phyloP scores from a whole-genome alignment of 2,329 filamentous ascomycete genomes.

The Paraphaeosphaeria minitans region DNA sequence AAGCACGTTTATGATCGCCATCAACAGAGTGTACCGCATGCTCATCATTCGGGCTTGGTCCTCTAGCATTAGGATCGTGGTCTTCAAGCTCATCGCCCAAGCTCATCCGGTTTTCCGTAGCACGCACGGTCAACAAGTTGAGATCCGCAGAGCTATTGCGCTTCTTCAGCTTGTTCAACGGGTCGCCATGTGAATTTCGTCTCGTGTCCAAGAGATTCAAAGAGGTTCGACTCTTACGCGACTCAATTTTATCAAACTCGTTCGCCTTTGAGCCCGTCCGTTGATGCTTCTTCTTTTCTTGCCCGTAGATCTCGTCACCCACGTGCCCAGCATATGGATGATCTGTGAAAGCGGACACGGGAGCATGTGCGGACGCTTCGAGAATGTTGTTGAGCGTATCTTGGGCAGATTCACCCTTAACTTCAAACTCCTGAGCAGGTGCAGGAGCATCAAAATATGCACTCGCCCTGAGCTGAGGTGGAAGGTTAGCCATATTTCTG shows the following conservation, averaged over 20 bases:
- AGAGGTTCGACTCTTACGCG: slow-evolving; percentile 45
- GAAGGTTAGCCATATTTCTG: slow-evolving; percentile 62
- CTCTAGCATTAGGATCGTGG: slow-evolving; percentile 36
- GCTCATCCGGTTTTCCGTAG: slow-evolving; percentile 44
- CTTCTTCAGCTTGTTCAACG: slow-evolving; percentile 49
- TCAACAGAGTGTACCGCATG: slow-evolving; percentile 33
- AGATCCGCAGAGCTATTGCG: slow-evolving; percentile 47
- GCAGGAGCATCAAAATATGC: slow-evolving; percentile 81
- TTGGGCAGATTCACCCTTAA: slow-evolving; percentile 79
- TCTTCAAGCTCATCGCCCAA: slow-evolving; percentile 41
- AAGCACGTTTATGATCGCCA: slow-evolving; percentile 48
- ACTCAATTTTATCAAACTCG: slow-evolving; percentile 27
- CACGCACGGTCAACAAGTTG: slow-evolving; percentile 40
- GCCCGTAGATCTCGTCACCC: slow-evolving; percentile 75
- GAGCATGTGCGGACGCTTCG: slow-evolving; percentile 84
- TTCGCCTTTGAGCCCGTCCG: slow-evolving; percentile 49
- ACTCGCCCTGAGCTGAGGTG: slow-evolving; percentile 86
- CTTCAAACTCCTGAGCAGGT: slow-evolving; percentile 59
- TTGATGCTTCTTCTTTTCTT: slow-evolving; percentile 36
- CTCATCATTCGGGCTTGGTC: slow-evolving; percentile 29
- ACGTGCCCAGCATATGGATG: slow-evolving; percentile 80
- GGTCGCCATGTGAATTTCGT: slow-evolving; percentile 44
- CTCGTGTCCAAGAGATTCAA: slow-evolving; percentile 45
- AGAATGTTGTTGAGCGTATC: slow-evolving; percentile 89
- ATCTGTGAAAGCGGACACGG: slow-evolving; percentile 89